Evolutionary conservation across 768 basidiomycete genomes (phyloP).

Genomic region (Mycena filopes): DNA sequence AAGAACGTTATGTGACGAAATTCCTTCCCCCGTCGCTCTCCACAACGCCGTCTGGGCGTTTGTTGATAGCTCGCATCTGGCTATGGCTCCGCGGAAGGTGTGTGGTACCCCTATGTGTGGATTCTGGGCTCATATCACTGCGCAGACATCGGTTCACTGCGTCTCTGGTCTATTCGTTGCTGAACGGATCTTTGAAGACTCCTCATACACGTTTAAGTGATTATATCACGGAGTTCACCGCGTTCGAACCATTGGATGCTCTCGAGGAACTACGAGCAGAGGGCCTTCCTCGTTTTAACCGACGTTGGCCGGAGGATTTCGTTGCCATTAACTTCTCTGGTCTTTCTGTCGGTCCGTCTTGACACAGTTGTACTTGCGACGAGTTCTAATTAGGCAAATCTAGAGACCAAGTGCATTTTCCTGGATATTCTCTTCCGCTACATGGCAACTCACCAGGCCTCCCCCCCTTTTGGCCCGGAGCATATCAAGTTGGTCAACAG

Average conservation of each 20-base stretch:
- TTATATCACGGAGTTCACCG: not conserved
- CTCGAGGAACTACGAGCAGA: not conserved
- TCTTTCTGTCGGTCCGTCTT: too few relatives aligned
- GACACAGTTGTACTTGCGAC: too few relatives aligned
- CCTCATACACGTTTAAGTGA: not conserved
- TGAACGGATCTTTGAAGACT: not conserved
- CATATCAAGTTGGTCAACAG: not conserved
- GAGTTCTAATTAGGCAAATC: too few relatives aligned
- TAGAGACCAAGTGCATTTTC: not conserved
- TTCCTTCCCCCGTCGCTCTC: too few relatives aligned
- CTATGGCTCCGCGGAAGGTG: not conserved
- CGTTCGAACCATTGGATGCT: not conserved
- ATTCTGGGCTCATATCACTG: too few relatives aligned
- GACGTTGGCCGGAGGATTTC: too few relatives aligned
- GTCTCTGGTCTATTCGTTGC: conserved; percentile 4
- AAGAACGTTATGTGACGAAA: too few relatives aligned
- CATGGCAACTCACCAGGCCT: conserved; percentile 1
- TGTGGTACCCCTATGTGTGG: too few relatives aligned
- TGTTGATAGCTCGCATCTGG: too few relatives aligned
- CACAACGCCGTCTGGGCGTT: too few relatives aligned
- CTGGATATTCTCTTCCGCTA: not conserved
- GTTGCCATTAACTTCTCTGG: too few relatives aligned
- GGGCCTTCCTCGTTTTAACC: too few relatives aligned
- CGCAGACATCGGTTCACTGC: conserved; percentile 30
- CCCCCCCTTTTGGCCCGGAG: not conserved